Evolutionary conservation across 2,329 filamentous ascomycete species (phyloP).

Genomic region (Paracoccidioides lutzii): DNA sequence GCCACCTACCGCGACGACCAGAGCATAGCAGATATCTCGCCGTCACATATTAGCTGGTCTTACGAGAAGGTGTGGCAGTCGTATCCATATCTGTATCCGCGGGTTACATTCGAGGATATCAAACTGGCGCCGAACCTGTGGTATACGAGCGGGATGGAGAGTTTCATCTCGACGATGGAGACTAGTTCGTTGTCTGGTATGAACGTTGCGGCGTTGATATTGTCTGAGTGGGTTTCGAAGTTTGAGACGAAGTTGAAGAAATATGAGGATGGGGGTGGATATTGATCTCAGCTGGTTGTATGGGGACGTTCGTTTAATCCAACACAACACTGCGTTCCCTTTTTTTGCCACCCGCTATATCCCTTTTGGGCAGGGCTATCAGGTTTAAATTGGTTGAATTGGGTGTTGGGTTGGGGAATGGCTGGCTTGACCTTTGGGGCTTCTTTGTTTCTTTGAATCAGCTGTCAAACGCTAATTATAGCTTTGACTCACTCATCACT

Average conservation of each 20-base stretch:
- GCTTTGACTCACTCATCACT: too few species aligned
- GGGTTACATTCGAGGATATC: conserved; percentile 75
- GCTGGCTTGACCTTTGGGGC: too few species aligned
- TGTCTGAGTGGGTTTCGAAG: conserved; percentile 26
- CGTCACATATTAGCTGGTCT: conserved; percentile 55
- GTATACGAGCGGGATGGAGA: conserved; percentile 63
- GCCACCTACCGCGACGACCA: conserved; percentile 4
- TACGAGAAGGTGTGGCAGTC: conserved; percentile 66
- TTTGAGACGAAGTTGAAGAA: conserved; percentile 11
- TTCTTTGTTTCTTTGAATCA: too few species aligned
- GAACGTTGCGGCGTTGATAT: conserved; percentile 45
- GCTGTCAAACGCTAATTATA: too few species aligned
- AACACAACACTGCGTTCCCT: too few species aligned
- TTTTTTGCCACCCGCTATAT: too few species aligned
- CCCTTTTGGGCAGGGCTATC: too few species aligned
- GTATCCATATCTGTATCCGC: conserved; percentile 74
- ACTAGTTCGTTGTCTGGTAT: conserved; percentile 79
- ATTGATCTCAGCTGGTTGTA: too few species aligned
- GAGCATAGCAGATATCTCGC: conserved; percentile 23
- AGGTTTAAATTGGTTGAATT: too few species aligned
- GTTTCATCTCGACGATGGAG: conserved; percentile 96
- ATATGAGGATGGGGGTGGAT: conserved; percentile 5
- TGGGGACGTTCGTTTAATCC: too few species aligned
- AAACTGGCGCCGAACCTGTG: conserved; percentile 42
- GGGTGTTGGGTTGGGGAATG: too few species aligned